Percentiles rank a stretch among this genome's conserved stretches.
Conservation (phyloP, 208 protist species). For the Endotrypanum monterogeii region DNA sequence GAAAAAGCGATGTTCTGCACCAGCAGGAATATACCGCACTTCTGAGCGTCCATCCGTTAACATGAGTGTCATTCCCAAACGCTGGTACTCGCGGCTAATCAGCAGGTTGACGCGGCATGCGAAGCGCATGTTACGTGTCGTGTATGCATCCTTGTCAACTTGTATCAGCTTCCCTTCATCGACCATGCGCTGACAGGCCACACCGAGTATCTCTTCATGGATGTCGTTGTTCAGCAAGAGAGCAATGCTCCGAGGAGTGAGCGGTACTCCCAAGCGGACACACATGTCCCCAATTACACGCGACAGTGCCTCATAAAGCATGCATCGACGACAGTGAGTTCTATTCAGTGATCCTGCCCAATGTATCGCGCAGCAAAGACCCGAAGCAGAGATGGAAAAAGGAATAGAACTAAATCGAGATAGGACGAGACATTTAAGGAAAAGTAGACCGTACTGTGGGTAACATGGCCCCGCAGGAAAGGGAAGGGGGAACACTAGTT, state of each 20-base stretch:
- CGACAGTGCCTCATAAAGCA: constrained; percentile 73
- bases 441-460: not conserved
- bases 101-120: constrained; percentile 53
- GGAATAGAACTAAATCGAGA: not conserved
- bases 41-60: constrained; percentile 32
- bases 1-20: constrained; percentile 83
- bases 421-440: not conserved
- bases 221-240: constrained; percentile 54
- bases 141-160: constrained; percentile 61
- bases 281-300: constrained; percentile 76
- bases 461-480: not conserved
- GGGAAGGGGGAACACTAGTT: not conserved
- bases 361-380: not conserved
- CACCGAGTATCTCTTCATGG: constrained; percentile 61
- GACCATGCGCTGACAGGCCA: constrained; percentile 63
- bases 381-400: not conserved
- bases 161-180: constrained; percentile 54
- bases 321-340: constrained; percentile 40
- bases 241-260: constrained; percentile 45
- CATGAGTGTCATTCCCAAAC: constrained; percentile 78
- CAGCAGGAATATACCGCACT: constrained; percentile 70
- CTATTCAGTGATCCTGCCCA: not conserved
- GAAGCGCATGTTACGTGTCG: constrained; percentile 45
- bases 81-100: constrained; percentile 76
- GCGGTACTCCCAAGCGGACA: constrained; percentile 55